phyloP scores from a whole-genome alignment of 495 filamentous ascomycete species.

The Monascus purpureus region DNA sequence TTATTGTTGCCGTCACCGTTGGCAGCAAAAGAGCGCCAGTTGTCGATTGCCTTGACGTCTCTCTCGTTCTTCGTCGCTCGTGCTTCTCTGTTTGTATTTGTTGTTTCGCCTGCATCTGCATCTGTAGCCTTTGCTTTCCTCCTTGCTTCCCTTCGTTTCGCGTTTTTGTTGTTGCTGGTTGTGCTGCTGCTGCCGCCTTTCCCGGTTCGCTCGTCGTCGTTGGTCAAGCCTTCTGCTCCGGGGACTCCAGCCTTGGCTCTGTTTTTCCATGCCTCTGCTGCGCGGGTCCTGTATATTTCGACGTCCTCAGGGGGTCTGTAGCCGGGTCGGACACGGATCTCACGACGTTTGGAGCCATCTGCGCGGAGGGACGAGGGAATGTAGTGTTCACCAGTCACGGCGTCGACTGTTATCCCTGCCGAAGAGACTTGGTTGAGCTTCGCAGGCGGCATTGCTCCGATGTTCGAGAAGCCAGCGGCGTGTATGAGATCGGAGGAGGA shows the following conservation, averaged over 20 bases:
- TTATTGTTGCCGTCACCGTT: constrained; percentile 13
- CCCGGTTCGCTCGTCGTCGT: constrained; percentile 32
- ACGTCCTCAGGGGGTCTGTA: constrained; percentile 94
- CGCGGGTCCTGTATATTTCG: constrained; percentile 88
- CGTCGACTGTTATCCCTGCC: constrained; percentile 66
- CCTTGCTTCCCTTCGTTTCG: constrained; percentile 80
- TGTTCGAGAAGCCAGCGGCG: no score
- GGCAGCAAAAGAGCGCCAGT: constrained; percentile 13
- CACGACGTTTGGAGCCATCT: constrained; percentile 78
- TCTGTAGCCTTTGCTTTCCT: constrained; percentile 62
- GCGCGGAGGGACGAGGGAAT: constrained; percentile 79
- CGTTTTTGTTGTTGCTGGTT: constrained; percentile 77
- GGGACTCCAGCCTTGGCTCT: constrained; percentile 66
- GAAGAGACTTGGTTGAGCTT: constrained; percentile 8
- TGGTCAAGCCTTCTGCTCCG: constrained; percentile 50
- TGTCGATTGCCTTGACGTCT: constrained; percentile 19
- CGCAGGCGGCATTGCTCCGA: constrained; percentile 7
- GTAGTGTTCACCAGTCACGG: constrained; percentile 59
- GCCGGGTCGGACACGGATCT: constrained; percentile 85
- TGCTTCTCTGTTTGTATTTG: background rate
- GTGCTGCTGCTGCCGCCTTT: constrained; percentile 29
- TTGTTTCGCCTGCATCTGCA: background rate
- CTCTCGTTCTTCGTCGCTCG: constrained; percentile 21
- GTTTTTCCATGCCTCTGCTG: constrained; percentile 73
- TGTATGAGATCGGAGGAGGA: no score